phyloP scores from a whole-genome alignment of 2,329 filamentous ascomycete genomes.

The Ascochyta clinopodiicola region DNA sequence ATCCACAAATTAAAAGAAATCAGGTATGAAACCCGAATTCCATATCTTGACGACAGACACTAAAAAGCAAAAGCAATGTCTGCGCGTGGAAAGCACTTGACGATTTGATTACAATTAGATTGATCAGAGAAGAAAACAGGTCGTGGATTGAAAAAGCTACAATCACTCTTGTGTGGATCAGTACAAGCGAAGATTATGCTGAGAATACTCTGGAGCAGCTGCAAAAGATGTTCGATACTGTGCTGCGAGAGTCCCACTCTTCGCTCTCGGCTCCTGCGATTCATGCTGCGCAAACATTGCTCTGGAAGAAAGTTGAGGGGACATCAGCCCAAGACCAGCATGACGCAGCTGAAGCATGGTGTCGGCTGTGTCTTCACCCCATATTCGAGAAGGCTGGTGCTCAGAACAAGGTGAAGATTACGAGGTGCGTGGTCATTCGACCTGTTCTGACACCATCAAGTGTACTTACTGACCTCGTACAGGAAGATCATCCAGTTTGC shows the following conservation, averaged over 20 bases:
- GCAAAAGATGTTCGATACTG: conserved; percentile 52
- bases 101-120: conserved; percentile 65
- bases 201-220: conserved; percentile 49
- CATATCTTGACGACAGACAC: neutral
- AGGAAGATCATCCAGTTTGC: conserved; percentile 79
- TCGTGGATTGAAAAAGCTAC: conserved; percentile 73
- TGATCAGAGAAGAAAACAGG: conserved; percentile 58
- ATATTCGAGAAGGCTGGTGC: conserved; percentile 71
- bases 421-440: conserved; percentile 57
- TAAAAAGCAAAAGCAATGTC: conserved; percentile 37
- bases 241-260: conserved; percentile 55
- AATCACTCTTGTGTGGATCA: conserved; percentile 72
- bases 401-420: conserved; percentile 71
- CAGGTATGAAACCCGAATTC: conserved; percentile 25
- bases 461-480: conserved; percentile 6
- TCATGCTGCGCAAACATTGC: conserved; percentile 71
- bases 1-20: conserved; percentile 66
- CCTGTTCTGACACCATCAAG: neutral
- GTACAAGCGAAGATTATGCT: conserved; percentile 55
- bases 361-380: conserved; percentile 68
- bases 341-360: conserved; percentile 71
- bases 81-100: conserved; percentile 62
- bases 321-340: conserved; percentile 61
- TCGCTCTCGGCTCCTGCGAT: conserved; percentile 67
- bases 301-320: conserved; percentile 81